Percentiles rank a stretch among this genome's conserved stretches.
Conservation (phyloP, 2,329 filamentous ascomycete species). For the Blumeria graminis region DNA sequence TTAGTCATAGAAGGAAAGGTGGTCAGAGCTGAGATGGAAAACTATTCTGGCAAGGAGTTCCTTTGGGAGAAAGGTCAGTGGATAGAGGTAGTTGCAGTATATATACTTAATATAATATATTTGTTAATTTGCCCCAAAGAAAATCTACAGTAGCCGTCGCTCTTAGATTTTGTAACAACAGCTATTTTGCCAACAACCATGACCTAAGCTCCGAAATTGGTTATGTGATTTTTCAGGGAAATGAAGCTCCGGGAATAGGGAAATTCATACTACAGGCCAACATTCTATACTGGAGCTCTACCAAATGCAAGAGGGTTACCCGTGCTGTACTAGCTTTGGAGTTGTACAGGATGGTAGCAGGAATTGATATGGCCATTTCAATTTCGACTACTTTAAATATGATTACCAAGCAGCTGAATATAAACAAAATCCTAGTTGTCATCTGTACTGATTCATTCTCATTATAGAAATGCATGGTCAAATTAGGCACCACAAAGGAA, state of each 20-base stretch:
- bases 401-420: background rate
- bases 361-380: constrained; percentile 3
- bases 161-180: no score
- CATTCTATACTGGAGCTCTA: background rate
- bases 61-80: no score
- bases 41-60: no score
- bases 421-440: background rate
- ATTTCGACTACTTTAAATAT: constrained; percentile 1
- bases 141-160: no score
- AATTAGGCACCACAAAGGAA: constrained; percentile 3
- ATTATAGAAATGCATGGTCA: constrained; percentile 3
- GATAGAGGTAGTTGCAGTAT: no score
- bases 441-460: constrained; percentile 3
- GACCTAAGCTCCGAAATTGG: background rate
- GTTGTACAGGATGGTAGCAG: constrained; percentile 3
- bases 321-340: constrained; percentile 3
- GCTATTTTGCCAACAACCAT: background rate
- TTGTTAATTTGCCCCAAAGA: no score
- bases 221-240: background rate
- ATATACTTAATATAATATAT: no score
- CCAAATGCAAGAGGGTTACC: constrained; percentile 2
- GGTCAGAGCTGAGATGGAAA: no score
- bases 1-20: no score
- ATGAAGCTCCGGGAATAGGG: background rate
- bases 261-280: background rate